Evolutionary conservation across 306 rosid genomes (phyloP), one percentile per base, ranked within the genome.

Genomic region (Cucurbita ficifolia): DNA sequence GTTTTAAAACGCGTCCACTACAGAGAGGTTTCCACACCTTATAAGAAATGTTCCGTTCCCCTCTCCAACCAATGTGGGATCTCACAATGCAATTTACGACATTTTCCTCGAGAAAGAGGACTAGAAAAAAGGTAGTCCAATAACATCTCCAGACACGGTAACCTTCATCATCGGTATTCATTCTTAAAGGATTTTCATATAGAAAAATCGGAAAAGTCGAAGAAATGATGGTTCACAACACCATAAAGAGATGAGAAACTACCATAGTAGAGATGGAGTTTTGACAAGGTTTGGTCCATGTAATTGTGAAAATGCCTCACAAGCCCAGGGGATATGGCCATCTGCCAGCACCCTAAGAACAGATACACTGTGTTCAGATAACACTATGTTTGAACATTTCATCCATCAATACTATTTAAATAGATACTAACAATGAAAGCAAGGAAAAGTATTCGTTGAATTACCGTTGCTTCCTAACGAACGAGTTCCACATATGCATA

Each of bases 281-380:
- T 39, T 52, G 53, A 76, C 87, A 77, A 94, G 81, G 60, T 84
- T 85, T 33, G 77, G 73, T 40, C 82, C 88, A 68, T 91, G 89
- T 73, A 78, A 53, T 58, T 67, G 84, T 21, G 95, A 81, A 84
- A 94, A 91, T 46, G 95, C 96, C 72, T 86, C 89, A 18, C 84
- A 94, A 10, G 97, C 88, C 99, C 97, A 94, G 21, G 85, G 87
- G 75, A 91, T 58, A 72, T 94, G 99, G 60, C 95, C 86, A 77
- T 89, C 95, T 3, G 89, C 88, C 62, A 77, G 86, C 72, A 94
- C 97, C 63, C 97, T 94, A 88, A 65, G 60, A 79, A 56, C 51
- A 64, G 78, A 68, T 74, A 76, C 79, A 79, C 56, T 33, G 24
- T 35, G 7, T 19, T 22, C 10, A 73, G 35, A 38, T 33, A 72